Evolutionary conservation across 2,329 filamentous ascomycete genomes (phyloP).

Genomic region (Diplodia seriata): DNA sequence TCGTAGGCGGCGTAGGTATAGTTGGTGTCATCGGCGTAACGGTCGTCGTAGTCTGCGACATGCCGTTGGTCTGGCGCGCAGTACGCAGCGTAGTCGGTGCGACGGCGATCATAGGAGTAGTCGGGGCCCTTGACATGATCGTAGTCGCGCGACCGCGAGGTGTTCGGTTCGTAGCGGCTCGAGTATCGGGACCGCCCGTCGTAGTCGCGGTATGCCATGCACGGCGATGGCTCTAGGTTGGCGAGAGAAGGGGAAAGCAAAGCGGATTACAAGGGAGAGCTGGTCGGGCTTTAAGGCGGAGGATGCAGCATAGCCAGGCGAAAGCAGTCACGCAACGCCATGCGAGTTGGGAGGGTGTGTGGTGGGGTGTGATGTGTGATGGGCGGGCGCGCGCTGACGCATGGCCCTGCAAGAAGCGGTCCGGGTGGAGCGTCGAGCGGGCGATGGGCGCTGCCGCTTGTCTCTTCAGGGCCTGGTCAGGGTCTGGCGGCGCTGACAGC

Average conservation of each 20-base stretch:
- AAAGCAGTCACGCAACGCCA: slow-evolving; percentile 25
- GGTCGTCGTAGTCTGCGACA: slow-evolving; percentile 12
- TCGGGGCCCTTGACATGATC: slow-evolving; percentile 24
- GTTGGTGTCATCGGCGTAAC: slow-evolving; percentile 13
- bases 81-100: slow-evolving; percentile 20
- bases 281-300: slow-evolving; percentile 22
- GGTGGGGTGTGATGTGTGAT: slow-evolving; percentile 20
- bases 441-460: slow-evolving; percentile 5
- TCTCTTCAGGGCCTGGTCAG: slow-evolving; percentile 13
- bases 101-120: slow-evolving; percentile 19
- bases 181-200: slow-evolving; percentile 24
- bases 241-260: slow-evolving; percentile 13
- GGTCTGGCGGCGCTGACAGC: slow-evolving; percentile 4
- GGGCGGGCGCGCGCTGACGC: slow-evolving; percentile 28
- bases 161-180: slow-evolving; percentile 31
- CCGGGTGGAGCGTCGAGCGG: neutral
- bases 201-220: slow-evolving; percentile 32
- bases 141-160: slow-evolving; percentile 31
- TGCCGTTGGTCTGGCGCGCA: slow-evolving; percentile 5
- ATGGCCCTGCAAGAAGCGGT: slow-evolving; percentile 19
- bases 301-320: slow-evolving; percentile 18
- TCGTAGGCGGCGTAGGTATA: slow-evolving; percentile 14
- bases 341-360: slow-evolving; percentile 15
- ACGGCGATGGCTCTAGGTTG: neutral
- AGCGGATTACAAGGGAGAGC: slow-evolving; percentile 7